A percentile compares a stretch with the other conserved stretches of the same genome.
Evolutionary conservation across 2,329 filamentous ascomycete genomes (phyloP).

Genomic region (Diplodia sapinea): DNA sequence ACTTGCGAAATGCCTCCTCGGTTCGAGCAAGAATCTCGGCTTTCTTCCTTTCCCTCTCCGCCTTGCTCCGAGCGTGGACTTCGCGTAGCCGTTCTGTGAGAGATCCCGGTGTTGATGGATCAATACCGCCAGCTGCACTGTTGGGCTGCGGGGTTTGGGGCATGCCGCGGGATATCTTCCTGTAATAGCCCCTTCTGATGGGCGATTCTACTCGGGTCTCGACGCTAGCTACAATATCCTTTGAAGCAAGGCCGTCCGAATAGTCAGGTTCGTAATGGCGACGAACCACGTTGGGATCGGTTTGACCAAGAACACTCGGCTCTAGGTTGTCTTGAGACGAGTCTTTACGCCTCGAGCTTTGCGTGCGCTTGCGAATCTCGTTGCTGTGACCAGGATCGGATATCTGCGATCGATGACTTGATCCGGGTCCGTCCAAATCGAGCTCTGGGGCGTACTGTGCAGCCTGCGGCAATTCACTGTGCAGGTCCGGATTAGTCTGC

Average conservation of each 20-base stretch:
- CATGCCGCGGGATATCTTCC: constrained; percentile 7
- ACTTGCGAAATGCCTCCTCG: not conserved
- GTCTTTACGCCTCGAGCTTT: constrained; percentile 2
- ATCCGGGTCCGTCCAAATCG: not conserved
- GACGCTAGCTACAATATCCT: constrained; percentile 12
- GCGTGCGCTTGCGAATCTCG: not conserved
- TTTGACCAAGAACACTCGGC: not conserved
- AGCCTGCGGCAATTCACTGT: not conserved
- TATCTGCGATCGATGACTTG: not conserved
- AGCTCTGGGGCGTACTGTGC: constrained; percentile 8
- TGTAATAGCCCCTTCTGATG: not conserved
- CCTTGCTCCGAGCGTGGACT: not conserved
- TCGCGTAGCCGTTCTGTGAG: constrained; percentile 16
- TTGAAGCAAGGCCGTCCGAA: not conserved
- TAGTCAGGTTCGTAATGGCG: not conserved
- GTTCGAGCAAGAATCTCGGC: not conserved
- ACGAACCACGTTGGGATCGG: constrained; percentile 10
- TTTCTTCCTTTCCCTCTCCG: constrained; percentile 12
- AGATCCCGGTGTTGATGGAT: not conserved
- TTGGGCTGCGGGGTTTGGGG: constrained; percentile 3
- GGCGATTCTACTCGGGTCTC: not conserved
- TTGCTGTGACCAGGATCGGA: not conserved
- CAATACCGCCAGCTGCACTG: not conserved
- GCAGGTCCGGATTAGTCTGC: not conserved
- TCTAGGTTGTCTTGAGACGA: constrained; percentile 9